Evolutionary conservation across 2,329 filamentous ascomycete species (phyloP).

Genomic region (Trichoderma atroviride): DNA sequence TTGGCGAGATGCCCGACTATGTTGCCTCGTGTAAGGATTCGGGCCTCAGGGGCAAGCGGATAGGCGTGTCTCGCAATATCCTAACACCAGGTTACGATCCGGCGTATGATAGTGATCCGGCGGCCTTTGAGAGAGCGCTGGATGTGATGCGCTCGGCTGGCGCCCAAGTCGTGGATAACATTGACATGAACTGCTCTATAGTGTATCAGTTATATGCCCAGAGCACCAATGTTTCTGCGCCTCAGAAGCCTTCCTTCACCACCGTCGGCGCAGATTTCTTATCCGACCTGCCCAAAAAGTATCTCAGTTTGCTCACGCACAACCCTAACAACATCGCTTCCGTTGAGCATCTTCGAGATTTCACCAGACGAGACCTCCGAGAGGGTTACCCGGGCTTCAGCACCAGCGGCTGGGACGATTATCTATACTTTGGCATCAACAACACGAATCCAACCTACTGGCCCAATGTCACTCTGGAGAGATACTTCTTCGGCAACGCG

Average conservation of each 20-base stretch:
- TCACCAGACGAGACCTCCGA: not conserved
- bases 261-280: not conserved
- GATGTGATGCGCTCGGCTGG: conserved; percentile 10
- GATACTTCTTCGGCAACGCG: not conserved
- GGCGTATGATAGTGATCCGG: not conserved
- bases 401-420: not conserved
- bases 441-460: conserved; percentile 1
- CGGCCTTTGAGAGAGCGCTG: conserved; percentile 1
- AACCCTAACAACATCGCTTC: conserved; percentile 5
- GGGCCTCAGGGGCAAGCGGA: conserved; percentile 58
- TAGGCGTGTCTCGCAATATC: conserved; percentile 53
- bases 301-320: not conserved
- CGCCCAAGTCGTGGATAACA: not conserved
- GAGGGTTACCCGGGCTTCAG: not conserved
- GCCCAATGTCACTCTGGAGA: not conserved
- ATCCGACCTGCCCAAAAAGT: not conserved
- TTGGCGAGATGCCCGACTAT: conserved; percentile 57
- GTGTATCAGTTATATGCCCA: rapidly evolving
- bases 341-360: not conserved
- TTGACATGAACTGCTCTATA: not conserved
- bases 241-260: not conserved
- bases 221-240: too few relatives aligned
- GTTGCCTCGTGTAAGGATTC: conserved; percentile 57
- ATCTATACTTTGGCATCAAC: not conserved
- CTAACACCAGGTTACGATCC: not conserved